Conservation (phyloP, 352 stramenopile genomes). For the Plasmopara viticola region DNA sequence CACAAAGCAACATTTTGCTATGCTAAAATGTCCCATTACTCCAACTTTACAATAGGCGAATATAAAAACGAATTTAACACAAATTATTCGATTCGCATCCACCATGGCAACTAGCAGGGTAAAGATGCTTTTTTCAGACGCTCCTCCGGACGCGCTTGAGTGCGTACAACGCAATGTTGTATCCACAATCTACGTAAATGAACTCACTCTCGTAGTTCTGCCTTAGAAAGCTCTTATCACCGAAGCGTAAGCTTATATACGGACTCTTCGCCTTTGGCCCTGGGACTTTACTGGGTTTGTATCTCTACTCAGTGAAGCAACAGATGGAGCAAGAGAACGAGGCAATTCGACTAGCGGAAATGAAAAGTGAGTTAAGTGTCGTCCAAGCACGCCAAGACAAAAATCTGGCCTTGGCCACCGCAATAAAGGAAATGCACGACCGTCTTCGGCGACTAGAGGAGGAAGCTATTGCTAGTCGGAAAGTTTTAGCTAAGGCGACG, state of each 20-base stretch:
- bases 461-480: conserved; percentile 28
- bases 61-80: too few species aligned
- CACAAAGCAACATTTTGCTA: too few species aligned
- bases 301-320: conserved; percentile 62
- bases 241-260: conserved; percentile 58
- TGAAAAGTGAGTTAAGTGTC: conserved; percentile 34
- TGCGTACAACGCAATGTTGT: conserved; percentile 22
- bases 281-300: conserved; percentile 56
- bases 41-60: too few species aligned
- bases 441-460: conserved; percentile 49
- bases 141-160: conserved; percentile 59
- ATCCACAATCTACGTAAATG: not conserved
- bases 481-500: conserved; percentile 16
- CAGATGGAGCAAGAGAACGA: conserved; percentile 70
- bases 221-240: conserved; percentile 53
- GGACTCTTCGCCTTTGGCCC: conserved; percentile 61
- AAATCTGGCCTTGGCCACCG: conserved; percentile 37
- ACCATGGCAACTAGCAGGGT: conserved; percentile 28
- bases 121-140: conserved; percentile 73
- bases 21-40: too few species aligned
- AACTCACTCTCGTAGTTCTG: conserved; percentile 1
- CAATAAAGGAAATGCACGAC: conserved; percentile 58
- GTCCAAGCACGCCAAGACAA: conserved; percentile 44
- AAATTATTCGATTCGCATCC: not conserved
- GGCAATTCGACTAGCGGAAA: conserved; percentile 31